These are phyloP conservation scores for Cadophora malorum DNA, from an alignment of 2,329 filamentous ascomycete genomes.

Conservation along the genomic window DNA sequence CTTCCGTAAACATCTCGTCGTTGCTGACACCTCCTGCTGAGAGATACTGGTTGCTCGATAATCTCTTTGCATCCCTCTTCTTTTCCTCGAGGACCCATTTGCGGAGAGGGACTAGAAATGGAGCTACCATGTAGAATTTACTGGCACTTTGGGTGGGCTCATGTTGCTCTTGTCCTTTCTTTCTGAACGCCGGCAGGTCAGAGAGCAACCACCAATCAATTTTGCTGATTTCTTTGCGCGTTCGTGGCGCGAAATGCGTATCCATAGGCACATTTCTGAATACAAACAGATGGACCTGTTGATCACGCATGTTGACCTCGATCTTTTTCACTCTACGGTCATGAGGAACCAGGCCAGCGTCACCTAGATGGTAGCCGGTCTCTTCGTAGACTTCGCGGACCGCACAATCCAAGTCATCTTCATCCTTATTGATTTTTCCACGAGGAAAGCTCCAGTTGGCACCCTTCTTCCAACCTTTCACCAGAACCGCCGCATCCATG, in stretches of 20 bases:
- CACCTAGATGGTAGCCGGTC: constrained; percentile 84
- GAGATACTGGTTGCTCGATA: constrained; percentile 50
- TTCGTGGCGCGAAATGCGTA: constrained; percentile 86
- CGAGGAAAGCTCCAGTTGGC: constrained; percentile 96
- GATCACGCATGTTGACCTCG: constrained; percentile 87
- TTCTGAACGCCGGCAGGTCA: constrained; percentile 82
- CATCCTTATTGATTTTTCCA: constrained; percentile 98
- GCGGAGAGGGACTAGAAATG: constrained; percentile 84
- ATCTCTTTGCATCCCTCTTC: constrained; percentile 67
- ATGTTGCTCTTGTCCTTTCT: constrained; percentile 61
- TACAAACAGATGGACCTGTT: constrained; percentile 91
- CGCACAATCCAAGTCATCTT: constrained; percentile 91
- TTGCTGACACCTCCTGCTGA: constrained; percentile 53
- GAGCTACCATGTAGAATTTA: constrained; percentile 98
- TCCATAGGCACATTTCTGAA: constrained; percentile 89
- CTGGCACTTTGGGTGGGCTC: constrained; percentile 66
- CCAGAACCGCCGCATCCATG: constrained; percentile 94
- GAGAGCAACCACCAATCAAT: constrained; percentile 94
- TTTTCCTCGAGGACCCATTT: constrained; percentile 90
- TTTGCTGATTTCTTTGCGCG: constrained; percentile 96
- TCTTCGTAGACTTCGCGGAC: constrained; percentile 95
- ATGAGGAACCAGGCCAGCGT: constrained; percentile 76
- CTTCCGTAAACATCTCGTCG: constrained; percentile 67
- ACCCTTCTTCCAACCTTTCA: constrained; percentile 97
- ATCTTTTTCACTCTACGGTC: constrained; percentile 80